Evolutionary conservation across 345 rosid species (phyloP), one percentile per base, ranked within the genome.

Genomic region (Gossypium bickii): DNA sequence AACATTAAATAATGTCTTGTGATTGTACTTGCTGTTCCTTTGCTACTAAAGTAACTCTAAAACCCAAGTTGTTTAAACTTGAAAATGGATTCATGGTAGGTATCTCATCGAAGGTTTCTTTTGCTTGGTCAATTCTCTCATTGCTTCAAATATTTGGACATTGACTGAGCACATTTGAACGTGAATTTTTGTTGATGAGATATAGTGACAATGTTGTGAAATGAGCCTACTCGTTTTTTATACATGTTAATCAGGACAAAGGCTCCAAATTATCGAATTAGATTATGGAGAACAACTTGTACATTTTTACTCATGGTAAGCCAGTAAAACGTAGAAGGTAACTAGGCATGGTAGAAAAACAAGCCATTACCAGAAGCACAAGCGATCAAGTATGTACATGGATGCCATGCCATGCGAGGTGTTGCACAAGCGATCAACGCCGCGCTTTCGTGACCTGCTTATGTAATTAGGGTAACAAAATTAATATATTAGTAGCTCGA

Each of bases 331-430:
- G 4, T 18, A 59, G 70, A 65, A 70, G 66, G 53, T 12, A 24
- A 60, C 79, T 82, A 89, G 2, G 86, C 89, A 22, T 80, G 63
- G 75, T 85, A 85, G 82, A 87, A 83, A 84, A 80, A 83, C 86
- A 89, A 65, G 83, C 91, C 86, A 72, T 80, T 86, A 74, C 87
- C 86, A 45, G 87, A 81, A 51, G 92, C 85, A 77, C 89, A 86
- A 9, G 92, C 94, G 34, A 89, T 82, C 74, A 87, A 56, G 77
- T 83, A 80, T 13, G 77, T 44, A 0, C 79, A 58, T n/a, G 94
- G 92, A 72, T 89, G 91, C 92, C 94, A 72, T 89, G 91, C 92
- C 94, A 89, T 24, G 85, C 87, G 25, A 86, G 64, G 80, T 83
- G 91, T 58, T 82, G 85, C 82, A 87, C n/a, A n/a, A n/a, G n/a